phyloP scores from a whole-genome alignment of 2,329 filamentous ascomycete genomes.

The Curvularia hawaiiensis region DNA sequence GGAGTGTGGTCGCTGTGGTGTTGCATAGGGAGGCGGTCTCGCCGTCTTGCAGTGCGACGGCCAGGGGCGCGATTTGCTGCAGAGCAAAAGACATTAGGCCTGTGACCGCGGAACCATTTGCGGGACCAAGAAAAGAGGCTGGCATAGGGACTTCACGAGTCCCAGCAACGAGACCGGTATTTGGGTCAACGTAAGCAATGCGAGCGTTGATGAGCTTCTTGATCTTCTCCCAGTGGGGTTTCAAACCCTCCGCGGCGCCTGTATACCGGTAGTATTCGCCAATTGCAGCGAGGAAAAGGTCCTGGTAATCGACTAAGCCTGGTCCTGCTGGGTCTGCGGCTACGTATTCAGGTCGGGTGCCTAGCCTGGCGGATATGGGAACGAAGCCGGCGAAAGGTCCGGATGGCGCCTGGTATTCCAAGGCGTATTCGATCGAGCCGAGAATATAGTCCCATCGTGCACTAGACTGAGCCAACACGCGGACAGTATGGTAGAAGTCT shows the following conservation, averaged over 20 bases:
- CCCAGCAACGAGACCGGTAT: not conserved
- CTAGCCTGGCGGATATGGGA: not conserved
- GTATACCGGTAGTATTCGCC: slow-evolving; percentile 6
- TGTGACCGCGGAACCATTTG: slow-evolving; percentile 1
- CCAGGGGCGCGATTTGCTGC: not conserved
- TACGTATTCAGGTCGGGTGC: slow-evolving; percentile 2
- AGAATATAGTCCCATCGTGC: slow-evolving; percentile 43
- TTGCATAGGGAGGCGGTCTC: not conserved
- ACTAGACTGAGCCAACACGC: slow-evolving; percentile 46
- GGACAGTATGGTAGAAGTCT: slow-evolving; percentile 51
- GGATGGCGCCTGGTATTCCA: not conserved
- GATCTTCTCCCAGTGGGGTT: not conserved
- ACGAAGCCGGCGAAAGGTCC: slow-evolving; percentile 3
- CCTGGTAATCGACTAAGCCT: slow-evolving; percentile 6
- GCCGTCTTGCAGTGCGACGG: not conserved
- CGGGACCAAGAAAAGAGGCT: not conserved
- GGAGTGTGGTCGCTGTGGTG: not conserved
- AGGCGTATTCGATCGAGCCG: slow-evolving; percentile 35
- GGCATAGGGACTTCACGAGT: not conserved
- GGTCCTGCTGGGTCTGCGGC: not conserved
- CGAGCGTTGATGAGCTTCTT: not conserved
- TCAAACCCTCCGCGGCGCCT: not conserved
- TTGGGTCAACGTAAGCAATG: not conserved
- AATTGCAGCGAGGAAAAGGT: slow-evolving; percentile 3
- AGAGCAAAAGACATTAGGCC: not conserved